Evolutionary conservation across 805 yeast species (phyloP), one percentile per base, ranked within the genome.

Genomic region (Maudiozyma barnettii): DNA sequence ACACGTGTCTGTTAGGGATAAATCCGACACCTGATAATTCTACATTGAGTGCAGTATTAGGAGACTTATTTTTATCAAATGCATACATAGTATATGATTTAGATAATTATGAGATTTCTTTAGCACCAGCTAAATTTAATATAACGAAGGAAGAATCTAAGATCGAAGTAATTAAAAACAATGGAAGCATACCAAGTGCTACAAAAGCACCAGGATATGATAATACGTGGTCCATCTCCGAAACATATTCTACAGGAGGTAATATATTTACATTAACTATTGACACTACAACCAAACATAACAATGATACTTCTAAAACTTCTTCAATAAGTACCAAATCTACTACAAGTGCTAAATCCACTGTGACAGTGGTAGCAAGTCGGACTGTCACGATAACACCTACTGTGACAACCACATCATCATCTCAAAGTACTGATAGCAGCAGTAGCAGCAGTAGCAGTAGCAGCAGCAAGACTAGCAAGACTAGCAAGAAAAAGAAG

Each of bases 1-100:
- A 36, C 22, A 20, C 36, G 13, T 78, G 82, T 65, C 74, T 70
- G 6, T 54, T 78, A 38, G 78, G 75, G 7, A 50, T 77, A 2
- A 41, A 54, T 2, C 57, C 63, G 1, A 18, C 39, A 7, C 51
- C 52, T 26, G 51, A 41, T 29, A 6, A 57, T 7, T 48, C 49
- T 20, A 33, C 36, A 6, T 10, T 14, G 9, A 33, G 42, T 14
- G 57, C 72, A 37, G 69, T 73, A 9, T 60, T 78, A 16, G 85
- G 85, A 45, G 82, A 78, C 59, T 68, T 74, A 3, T 78, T 80
- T 63, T 59, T 80, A 50, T 68, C 77, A 49, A 61, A 72, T 33
- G 79, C 78, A 2, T 80, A 80, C 54, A 69, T 76, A 35, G 83
- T 78, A 43, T 81, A 72, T 46, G 82, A 80, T 61, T 56, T 79